Evolutionary conservation across 805 yeast species (phyloP).

Genomic region (Cyberlindnera meyerae): DNA sequence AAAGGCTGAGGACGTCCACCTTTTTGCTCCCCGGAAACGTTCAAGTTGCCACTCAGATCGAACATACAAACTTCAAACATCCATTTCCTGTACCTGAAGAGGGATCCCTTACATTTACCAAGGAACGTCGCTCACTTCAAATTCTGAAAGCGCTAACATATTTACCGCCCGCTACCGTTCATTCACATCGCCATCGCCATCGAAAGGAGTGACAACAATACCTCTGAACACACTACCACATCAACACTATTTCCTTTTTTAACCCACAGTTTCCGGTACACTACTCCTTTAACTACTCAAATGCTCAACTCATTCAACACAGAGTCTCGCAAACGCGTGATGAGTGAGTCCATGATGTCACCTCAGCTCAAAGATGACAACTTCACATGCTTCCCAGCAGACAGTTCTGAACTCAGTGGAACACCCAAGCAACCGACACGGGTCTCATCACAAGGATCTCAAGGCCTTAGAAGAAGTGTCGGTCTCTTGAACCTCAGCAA

Average conservation of each 20-base stretch:
- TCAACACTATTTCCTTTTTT: background rate
- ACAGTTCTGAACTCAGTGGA: conserved; percentile 9
- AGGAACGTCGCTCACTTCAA: too few species aligned
- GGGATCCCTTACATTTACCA: too few species aligned
- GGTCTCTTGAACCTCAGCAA: conserved; percentile 47
- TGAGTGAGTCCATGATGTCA: conserved; percentile 24
- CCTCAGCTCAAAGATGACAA: conserved; percentile 23
- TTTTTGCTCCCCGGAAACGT: background rate
- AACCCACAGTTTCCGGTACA: too few species aligned
- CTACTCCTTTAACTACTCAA: too few species aligned
- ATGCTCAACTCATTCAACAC: conserved; percentile 2
- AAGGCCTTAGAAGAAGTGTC: conserved; percentile 45
- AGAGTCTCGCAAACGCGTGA: conserved; percentile 22
- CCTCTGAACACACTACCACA: conserved; percentile 3
- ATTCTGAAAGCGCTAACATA: too few species aligned
- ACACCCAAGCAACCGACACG: conserved; percentile 22
- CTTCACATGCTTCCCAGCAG: conserved; percentile 8
- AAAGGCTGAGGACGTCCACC: conserved; percentile 10
- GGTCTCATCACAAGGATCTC: conserved; percentile 27
- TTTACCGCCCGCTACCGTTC: too few species aligned
- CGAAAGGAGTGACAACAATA: too few species aligned
- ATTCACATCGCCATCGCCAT: too few species aligned
- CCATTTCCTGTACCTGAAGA: too few species aligned
- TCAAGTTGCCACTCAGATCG: too few species aligned
- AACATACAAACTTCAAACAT: too few species aligned